Conservation (phyloP, 2,329 filamentous ascomycete genomes). For the Tolypocladium tropicale region DNA sequence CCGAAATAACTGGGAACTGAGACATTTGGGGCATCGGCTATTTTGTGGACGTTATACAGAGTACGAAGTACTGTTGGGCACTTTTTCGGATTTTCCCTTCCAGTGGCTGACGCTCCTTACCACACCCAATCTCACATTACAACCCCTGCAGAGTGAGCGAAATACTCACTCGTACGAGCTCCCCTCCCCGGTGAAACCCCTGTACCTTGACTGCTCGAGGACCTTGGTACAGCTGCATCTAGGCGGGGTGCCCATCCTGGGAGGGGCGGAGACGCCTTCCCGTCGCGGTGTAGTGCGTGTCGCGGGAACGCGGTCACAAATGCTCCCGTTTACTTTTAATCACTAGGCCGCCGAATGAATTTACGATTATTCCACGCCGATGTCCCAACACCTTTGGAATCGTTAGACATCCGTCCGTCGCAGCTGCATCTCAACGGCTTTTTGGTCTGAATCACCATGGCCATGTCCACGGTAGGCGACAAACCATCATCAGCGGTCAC, state of each 20-base stretch:
- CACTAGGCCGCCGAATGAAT: background rate
- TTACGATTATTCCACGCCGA: background rate
- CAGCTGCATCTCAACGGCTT: background rate
- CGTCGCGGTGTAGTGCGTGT: background rate
- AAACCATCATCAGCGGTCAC: background rate
- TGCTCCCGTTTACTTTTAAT: background rate
- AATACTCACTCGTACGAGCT: no score
- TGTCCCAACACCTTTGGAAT: background rate
- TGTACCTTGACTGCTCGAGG: no score
- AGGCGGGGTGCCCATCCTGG: background rate
- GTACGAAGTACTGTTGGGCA: no score
- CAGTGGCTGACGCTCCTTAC: no score
- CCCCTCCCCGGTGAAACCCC: no score
- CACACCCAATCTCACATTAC: no score
- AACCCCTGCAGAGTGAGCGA: no score
- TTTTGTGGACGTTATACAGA: no score
- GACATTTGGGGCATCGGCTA: no score
- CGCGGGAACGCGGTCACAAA: background rate
- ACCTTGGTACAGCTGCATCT: no score
- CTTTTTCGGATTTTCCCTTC: no score
- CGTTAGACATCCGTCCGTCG: background rate
- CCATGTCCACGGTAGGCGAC: background rate
- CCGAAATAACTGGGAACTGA: no score
- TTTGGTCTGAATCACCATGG: background rate
- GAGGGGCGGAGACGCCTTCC: background rate